These are phyloP conservation scores for Albophoma yamanashiensis DNA, from an alignment of 2,329 filamentous ascomycete species.

Conservation along the genomic window DNA sequence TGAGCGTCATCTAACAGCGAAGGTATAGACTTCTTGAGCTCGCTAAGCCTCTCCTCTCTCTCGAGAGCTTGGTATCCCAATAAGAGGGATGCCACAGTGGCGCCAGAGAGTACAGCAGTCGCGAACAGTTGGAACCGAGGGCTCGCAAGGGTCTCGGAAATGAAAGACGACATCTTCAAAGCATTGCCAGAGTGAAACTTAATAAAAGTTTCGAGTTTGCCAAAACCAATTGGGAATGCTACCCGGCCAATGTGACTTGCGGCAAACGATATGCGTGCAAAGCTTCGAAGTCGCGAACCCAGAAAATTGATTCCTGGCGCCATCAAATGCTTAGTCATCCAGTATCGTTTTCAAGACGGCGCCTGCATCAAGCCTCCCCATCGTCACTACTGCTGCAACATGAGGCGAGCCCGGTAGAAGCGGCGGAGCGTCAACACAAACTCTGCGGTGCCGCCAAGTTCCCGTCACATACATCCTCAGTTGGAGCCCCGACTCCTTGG, in stretches of 20 bases:
- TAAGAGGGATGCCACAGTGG: constrained; percentile 47
- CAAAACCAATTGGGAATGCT: not conserved
- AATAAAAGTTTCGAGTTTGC: not conserved
- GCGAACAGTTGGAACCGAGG: constrained; percentile 53
- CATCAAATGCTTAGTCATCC: not conserved
- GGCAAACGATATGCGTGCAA: not conserved
- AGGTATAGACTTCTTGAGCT: constrained; percentile 52
- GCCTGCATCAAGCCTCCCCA: not conserved
- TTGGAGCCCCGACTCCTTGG: constrained; percentile 5
- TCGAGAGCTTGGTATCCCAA: constrained; percentile 52
- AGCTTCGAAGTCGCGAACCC: not conserved
- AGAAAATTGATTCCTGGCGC: not conserved
- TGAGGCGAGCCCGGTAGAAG: not conserved
- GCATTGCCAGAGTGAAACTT: constrained; percentile 2
- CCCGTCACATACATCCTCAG: not conserved
- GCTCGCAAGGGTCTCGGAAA: constrained; percentile 32
- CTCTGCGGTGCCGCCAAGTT: not conserved
- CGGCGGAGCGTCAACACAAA: not conserved
- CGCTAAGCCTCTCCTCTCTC: constrained; percentile 39
- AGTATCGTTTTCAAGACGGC: not conserved
- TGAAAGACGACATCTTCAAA: constrained; percentile 29
- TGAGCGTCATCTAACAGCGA: constrained; percentile 8
- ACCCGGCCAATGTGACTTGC: not conserved
- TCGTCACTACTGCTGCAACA: not conserved
- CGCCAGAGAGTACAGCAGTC: constrained; percentile 57